These are phyloP conservation scores for Babesia bovis DNA, from an alignment of 169 alveolate species.

Conservation along the genomic window DNA sequence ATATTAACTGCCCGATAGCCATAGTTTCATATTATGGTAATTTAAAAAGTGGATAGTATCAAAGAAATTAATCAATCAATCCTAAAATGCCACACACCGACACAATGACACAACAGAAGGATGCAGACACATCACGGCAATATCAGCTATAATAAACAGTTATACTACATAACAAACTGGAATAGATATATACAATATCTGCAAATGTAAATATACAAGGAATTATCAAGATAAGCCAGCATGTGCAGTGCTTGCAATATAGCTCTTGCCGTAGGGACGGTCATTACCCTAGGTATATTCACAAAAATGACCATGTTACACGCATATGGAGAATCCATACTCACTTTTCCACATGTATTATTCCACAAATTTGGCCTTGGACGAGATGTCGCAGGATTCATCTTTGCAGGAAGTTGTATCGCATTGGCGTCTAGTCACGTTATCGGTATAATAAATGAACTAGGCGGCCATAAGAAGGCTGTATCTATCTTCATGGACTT, in stretches of 20 bases:
- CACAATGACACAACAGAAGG: slow-evolving; percentile 3
- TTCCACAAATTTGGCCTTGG: background rate
- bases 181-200: too few relatives aligned
- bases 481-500: background rate
- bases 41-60: too few relatives aligned
- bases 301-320: slow-evolving; percentile 3
- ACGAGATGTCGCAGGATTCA: background rate
- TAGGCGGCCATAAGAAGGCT: slow-evolving; percentile 3
- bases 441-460: background rate
- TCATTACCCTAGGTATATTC: slow-evolving; percentile 21
- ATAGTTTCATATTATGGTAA: background rate
- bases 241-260: background rate
- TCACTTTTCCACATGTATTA: slow-evolving; percentile 10
- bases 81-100: slow-evolving; percentile 41
- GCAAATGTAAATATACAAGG: background rate
- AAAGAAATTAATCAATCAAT: too few relatives aligned
- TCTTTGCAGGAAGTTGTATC: slow-evolving; percentile 10
- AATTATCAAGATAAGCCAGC: background rate
- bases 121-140: too few relatives aligned
- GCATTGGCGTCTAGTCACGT: background rate
- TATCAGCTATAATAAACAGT: too few relatives aligned
- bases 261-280: slow-evolving; percentile 9
- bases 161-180: too few relatives aligned
- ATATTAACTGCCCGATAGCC: slow-evolving; percentile 24
- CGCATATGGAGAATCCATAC: background rate